A percentile compares a stretch with the other conserved stretches of the same genome.
phyloP scores from a whole-genome alignment of 2,329 filamentous ascomycete species.

The Verticillium tricorpus region DNA sequence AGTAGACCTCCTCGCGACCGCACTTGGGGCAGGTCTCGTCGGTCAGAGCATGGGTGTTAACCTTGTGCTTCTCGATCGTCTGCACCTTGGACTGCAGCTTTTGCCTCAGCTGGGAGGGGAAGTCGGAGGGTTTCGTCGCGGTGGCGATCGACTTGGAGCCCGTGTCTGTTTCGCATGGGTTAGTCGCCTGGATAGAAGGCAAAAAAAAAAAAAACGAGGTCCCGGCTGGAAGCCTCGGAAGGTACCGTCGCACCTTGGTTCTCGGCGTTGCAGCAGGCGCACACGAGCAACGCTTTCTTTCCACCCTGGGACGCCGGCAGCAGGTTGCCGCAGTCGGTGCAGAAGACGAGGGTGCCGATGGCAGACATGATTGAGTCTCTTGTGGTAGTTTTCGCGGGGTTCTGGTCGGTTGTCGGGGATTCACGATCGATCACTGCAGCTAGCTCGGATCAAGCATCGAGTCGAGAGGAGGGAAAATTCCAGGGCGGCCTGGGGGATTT shows the following conservation, averaged over 20 bases:
- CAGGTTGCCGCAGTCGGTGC: constrained; percentile 86
- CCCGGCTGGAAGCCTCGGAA: background rate
- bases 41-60: constrained; percentile 66
- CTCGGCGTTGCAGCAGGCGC: constrained; percentile 79
- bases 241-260: constrained; percentile 64
- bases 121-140: constrained; percentile 81
- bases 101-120: constrained; percentile 82
- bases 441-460: background rate
- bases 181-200: background rate
- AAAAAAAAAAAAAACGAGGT: background rate
- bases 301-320: constrained; percentile 76
- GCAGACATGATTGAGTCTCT: constrained; percentile 60
- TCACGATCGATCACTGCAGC: background rate
- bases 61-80: constrained; percentile 70
- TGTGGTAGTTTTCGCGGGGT: background rate
- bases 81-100: constrained; percentile 82
- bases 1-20: constrained; percentile 76
- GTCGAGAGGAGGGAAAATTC: background rate
- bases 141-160: constrained; percentile 74
- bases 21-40: constrained; percentile 75
- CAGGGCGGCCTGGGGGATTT: background rate
- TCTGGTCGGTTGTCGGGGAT: background rate
- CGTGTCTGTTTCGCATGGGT: constrained; percentile 48
- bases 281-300: constrained; percentile 70
- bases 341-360: constrained; percentile 89